Base-by-base conservation (phyloP, 192 early-diverging fungal genomes). In the Funneliformis mosseae region DNA sequence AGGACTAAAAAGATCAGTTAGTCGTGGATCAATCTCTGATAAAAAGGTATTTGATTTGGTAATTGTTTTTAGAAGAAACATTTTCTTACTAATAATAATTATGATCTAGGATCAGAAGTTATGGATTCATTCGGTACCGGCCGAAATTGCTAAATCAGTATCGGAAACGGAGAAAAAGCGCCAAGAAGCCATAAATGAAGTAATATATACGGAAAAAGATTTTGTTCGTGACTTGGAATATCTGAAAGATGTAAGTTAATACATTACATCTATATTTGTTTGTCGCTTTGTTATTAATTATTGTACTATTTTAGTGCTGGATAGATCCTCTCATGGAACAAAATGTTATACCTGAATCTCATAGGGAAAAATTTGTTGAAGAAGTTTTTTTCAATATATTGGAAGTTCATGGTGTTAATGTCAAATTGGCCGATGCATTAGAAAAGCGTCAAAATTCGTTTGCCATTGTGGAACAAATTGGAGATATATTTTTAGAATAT, bases 101-200 rank as follows among this genome's bases (percentile, higher is more conserved):
- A 39, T 80, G 23, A 71, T 69, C 60, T 86, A 93, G 87, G 88
- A 94, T 77, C 88, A 93, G 66, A 90, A 91, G 70, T 85, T 94
- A 74, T 99, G 97, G 97, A 90, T 92, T 43, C 92, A 89, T 63
- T 91, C 92, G 5, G 96, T 97, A 18, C 91, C 96, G 16, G 88
- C 88, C 79, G 88, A 91, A 16, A 86, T 97, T 38, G 81, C 92
- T 8, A 91, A 93, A 74, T 88, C 90, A 0, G 87, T 96, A 7
- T 92, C 92, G 18, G 85, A 91, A 48, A 79, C 88, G 43, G 96
- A 99, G 81, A 90, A 93, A 70, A 94, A 95, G 80, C 90, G 97
- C 0, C 97, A 99, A 81, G 96, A 99, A 85, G 90, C 91, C 48
- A 95, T 99, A 81, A 97, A 92, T 81, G 97, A 99, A 85, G 78